Percentiles rank a stretch among this genome's conserved stretches.
Conservation (phyloP, 768 basidiomycete species). For the Paxillus involutus region DNA sequence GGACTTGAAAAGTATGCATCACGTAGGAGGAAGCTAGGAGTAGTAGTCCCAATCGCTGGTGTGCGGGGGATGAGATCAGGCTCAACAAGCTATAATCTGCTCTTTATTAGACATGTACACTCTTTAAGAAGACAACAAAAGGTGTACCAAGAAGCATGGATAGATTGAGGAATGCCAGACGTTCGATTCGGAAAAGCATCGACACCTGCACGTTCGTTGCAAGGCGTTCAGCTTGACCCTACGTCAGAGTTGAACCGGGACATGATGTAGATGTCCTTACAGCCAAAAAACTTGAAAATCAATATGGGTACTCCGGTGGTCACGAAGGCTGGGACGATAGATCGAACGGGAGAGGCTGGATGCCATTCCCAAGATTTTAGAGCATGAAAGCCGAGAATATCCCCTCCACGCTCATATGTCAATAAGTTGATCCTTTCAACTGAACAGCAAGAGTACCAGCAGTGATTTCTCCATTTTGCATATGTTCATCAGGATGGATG, state of each 20-base stretch:
- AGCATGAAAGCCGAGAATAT: conserved; percentile 26
- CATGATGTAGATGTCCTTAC: conserved; percentile 19
- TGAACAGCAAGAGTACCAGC: conserved; percentile 28
- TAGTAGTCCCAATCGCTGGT: conserved; percentile 21
- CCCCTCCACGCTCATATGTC: conserved; percentile 18
- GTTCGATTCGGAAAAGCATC: conserved; percentile 30
- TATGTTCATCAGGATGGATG: conserved; percentile 43
- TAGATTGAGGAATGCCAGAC: conserved; percentile 28
- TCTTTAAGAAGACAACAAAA: not conserved
- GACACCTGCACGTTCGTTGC: conserved; percentile 5
- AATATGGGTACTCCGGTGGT: conserved; percentile 35
- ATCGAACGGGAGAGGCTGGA: conserved; percentile 33
- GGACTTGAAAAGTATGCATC: conserved; percentile 36
- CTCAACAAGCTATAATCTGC: conserved; percentile 25
- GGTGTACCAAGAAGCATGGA: conserved; percentile 35
- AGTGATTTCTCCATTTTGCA: conserved; percentile 40
- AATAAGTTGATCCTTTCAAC: conserved; percentile 3
- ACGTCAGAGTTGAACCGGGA: conserved; percentile 4
- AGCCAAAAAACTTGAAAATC: conserved; percentile 13
- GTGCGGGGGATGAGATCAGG: conserved; percentile 19
- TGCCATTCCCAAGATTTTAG: conserved; percentile 40
- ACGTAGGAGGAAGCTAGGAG: conserved; percentile 38
- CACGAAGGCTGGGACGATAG: conserved; percentile 30
- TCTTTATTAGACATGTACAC: conserved; percentile 1
- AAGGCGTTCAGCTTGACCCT: conserved; percentile 10